Base-by-base conservation (phyloP, 495 filamentous ascomycete genomes). In the Darksidea phi region DNA sequence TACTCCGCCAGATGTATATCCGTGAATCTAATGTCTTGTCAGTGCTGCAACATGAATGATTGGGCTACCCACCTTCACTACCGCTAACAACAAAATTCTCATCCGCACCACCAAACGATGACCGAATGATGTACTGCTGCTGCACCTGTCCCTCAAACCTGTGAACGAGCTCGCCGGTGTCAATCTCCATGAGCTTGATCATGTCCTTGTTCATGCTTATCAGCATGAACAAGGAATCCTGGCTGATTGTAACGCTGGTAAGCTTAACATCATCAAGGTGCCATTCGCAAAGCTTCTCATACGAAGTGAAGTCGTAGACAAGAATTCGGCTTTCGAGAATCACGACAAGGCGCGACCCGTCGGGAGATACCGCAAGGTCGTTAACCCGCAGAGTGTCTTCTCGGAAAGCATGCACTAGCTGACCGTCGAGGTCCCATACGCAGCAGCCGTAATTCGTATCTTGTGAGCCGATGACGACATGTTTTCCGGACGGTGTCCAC, bases 21-120 rank as follows among this genome's bases (percentile, higher is more conserved):
- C 77, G 76, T 0, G 89, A 88, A 70, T 93, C 91, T 74, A 52
- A 60, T 53, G 12, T n/a, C 57, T 24, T 42, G 17, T 67, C 24
- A 64, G 47, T 48, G 43, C 48, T 42, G 6, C 1, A 61, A 0
- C 13, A 15, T 13, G 25, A 41, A n/a, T 12, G 25, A 36, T 7
- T 43, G 15, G 18, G 36, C 23, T 15, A 56, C 63, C 10, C 78
- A 94, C 93, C 91, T 84, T 97, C 90, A 69, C 91, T 95, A 21
- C 94, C 94, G 70, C 87, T 90, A 17, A 94, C 80, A 25, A 97
- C 84, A 71, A 97, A 94, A 68, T 86, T 90, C 76, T 97, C 92
- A 48, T 86, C 83, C 0, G 94, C 91, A 15, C 94, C 94, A 6
- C 95, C 94, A 75, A 96, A 92, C 4, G 77, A 76, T 72, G 85